A percentile compares a stretch with the other conserved stretches of the same genome.
Evolutionary conservation across 805 yeast genomes (phyloP).

Genomic region (Teunomyces panamensis): DNA sequence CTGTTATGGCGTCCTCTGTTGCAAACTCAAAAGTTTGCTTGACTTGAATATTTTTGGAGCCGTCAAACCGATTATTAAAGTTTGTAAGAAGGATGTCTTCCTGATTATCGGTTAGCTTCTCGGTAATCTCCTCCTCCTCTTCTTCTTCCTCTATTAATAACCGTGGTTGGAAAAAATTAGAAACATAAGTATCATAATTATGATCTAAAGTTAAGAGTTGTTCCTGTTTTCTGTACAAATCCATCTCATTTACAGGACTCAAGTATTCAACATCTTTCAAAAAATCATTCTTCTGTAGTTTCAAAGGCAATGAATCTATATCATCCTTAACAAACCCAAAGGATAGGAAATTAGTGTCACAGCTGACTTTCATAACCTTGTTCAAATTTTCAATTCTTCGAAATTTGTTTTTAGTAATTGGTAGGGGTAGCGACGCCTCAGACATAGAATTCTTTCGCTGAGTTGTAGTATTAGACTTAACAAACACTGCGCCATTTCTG

Average conservation of each 20-base stretch:
- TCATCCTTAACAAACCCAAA: conserved; percentile 70
- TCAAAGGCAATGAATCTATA: conserved; percentile 54
- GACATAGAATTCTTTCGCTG: conserved; percentile 31
- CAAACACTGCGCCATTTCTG: conserved; percentile 63
- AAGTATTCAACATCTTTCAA: conserved; percentile 51
- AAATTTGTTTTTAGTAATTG: conserved; percentile 44
- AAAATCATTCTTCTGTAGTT: conserved; percentile 46
- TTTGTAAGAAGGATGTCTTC: background rate
- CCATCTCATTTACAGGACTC: conserved; percentile 44
- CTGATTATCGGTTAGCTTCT: background rate
- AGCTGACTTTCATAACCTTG: conserved; percentile 57
- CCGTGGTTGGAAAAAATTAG: conserved; percentile 27
- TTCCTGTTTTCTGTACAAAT: conserved; percentile 36
- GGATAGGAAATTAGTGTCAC: conserved; percentile 63
- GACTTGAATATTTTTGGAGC: background rate
- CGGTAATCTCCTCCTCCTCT: background rate
- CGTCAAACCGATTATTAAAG: background rate
- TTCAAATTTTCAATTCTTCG: conserved; percentile 52
- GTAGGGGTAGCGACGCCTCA: conserved; percentile 30
- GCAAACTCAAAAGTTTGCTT: conserved; percentile 1
- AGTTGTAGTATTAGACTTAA: conserved; percentile 25
- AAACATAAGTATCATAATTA: conserved; percentile 22
- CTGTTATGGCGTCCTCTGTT: background rate
- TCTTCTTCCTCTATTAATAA: conserved; percentile 1
- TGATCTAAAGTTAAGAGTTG: conserved; percentile 37